These are phyloP conservation scores for Skeletonema grethae DNA, from an alignment of 108 stramenopile species.

Conservation along the genomic window DNA sequence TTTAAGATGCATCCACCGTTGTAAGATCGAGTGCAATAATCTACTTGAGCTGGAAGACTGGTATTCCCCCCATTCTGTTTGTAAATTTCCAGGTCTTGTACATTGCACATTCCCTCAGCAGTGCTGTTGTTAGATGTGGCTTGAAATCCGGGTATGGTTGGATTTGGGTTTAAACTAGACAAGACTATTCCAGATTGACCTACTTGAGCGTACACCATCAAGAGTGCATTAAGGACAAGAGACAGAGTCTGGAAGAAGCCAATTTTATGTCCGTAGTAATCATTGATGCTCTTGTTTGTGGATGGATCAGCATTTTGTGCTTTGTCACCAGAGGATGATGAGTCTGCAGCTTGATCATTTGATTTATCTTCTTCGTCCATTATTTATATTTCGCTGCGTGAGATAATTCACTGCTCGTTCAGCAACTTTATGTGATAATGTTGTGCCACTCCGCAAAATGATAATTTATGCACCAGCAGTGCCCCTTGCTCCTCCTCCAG, in stretches of 20 bases:
- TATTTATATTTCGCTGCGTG: too few species aligned
- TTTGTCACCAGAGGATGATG: background rate
- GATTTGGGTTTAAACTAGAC: too few species aligned
- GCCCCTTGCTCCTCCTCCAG: too few species aligned
- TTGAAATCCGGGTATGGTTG: too few species aligned
- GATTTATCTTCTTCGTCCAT: too few species aligned
- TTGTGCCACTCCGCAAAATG: too few species aligned
- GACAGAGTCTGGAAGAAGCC: constrained; percentile 25
- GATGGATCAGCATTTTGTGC: background rate
- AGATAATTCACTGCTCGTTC: too few species aligned
- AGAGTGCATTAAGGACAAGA: constrained; percentile 22
- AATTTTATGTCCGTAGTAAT: constrained; percentile 26
- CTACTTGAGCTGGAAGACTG: background rate
- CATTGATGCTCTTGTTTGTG: constrained; percentile 11
- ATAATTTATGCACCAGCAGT: too few species aligned
- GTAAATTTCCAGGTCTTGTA: constrained; percentile 29
- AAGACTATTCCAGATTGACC: constrained; percentile 27
- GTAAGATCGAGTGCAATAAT: constrained; percentile 23
- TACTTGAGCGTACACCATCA: constrained; percentile 38
- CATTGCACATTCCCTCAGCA: constrained; percentile 16
- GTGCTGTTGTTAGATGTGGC: too few species aligned
- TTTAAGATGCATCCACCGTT: constrained; percentile 21
- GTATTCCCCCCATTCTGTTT: constrained; percentile 10
- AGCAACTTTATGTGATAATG: too few species aligned
- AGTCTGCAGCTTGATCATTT: too few species aligned